Evolutionary conservation across 257 asterid species (phyloP), one percentile per base, ranked within the genome.

Genomic region (Apocynum venetum): DNA sequence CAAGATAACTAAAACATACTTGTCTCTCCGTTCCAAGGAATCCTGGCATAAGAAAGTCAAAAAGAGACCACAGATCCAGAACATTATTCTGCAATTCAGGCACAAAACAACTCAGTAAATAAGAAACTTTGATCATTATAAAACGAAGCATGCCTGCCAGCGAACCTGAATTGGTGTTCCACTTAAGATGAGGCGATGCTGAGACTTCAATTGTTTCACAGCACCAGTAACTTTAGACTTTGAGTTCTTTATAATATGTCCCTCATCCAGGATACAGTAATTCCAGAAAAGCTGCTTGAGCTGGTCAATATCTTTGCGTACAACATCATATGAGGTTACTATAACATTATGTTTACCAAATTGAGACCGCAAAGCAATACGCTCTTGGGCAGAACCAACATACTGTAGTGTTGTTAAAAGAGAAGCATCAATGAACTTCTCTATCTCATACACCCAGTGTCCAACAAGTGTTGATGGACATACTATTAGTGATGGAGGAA

Each of bases 21-120:
- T 96, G 99, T 93, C 97, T 91, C 82, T 96, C 99, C 11, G 99
- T 96, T 87, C 99, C 99, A 79, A 96, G 99, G 87, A 96, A 96
- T 79, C 99, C 99, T 41, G 99, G 99, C 98, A 96, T 96, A 75
- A 96, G 98, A 85, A 96, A 96, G 92, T 96, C 99, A 83, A 96
- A 96, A 78, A 96, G 97, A 77, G 99, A 96, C 99, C 99, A 96
- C 20, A 96, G 87, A 83, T 96, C 99, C 93, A 96, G 87, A 73
- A 96, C 98, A 78, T 96, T 96, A 74, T 96, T 96, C 99, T 96
- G 99, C 96, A 90, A 83, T 77, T 53, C 55, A 77, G 77, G 83
- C 77, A 31, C 77, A 73, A 25, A 9, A 81, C 49, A 81, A 41
- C 79, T 87, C 76, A 86, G 47, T 85, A 25, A 25, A 25, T 69